A percentile compares a stretch with the other conserved stretches of the same genome.
These are phyloP conservation scores for Rhizopogon sp. DNA, from an alignment of 768 basidiomycete species.

Conservation along the genomic window DNA sequence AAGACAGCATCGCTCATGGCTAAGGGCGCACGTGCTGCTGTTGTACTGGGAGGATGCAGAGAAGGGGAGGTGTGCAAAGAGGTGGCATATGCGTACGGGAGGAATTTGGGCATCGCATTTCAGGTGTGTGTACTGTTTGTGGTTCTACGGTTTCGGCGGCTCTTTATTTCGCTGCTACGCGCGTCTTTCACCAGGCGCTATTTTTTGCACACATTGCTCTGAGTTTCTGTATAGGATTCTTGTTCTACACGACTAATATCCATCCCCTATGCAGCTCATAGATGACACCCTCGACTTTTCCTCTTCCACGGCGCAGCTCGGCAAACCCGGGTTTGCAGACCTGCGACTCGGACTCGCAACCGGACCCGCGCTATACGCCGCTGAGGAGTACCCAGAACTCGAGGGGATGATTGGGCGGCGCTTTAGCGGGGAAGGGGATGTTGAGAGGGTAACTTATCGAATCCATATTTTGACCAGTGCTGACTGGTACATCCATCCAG, in stretches of 20 bases:
- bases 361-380: slow-evolving; percentile 81
- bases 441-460: slow-evolving; percentile 55
- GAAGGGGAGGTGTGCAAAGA: slow-evolving; percentile 85
- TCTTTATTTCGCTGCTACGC: background rate
- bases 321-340: slow-evolving; percentile 84
- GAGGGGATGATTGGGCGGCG: slow-evolving; percentile 74
- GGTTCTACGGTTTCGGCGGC: background rate
- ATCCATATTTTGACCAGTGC: background rate
- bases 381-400: slow-evolving; percentile 76
- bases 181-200: background rate
- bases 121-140: slow-evolving; percentile 51
- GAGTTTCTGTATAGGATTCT: background rate
- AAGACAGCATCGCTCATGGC: slow-evolving; percentile 92
- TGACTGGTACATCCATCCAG: slow-evolving; percentile 29
- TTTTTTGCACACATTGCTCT: background rate
- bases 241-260: background rate
- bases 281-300: slow-evolving; percentile 96
- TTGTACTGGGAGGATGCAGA: slow-evolving; percentile 77
- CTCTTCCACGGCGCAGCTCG: slow-evolving; percentile 63
- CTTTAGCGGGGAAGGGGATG: slow-evolving; percentile 74
- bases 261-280: slow-evolving; percentile 57
- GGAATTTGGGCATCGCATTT: slow-evolving; percentile 92
- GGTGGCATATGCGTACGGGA: slow-evolving; percentile 85
- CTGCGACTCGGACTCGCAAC: slow-evolving; percentile 80
- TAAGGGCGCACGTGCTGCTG: slow-evolving; percentile 78